Evolutionary conservation across 2,329 filamentous ascomycete species (phyloP).

Genomic region (Lomentospora prolificans): DNA sequence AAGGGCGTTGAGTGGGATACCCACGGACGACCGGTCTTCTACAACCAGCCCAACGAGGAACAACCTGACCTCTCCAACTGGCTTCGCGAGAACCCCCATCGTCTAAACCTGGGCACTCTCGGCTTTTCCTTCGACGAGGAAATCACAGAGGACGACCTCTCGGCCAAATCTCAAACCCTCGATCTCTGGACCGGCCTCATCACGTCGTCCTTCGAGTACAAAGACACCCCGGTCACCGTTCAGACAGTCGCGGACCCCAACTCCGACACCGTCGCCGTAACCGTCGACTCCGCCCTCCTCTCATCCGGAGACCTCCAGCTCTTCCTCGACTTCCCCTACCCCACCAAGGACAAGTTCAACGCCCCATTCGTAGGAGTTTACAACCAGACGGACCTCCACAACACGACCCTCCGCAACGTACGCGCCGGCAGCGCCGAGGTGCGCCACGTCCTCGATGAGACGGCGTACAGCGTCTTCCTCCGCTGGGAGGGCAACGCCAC

Average conservation of each 20-base stretch:
- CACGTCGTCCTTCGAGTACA: constrained; percentile 25
- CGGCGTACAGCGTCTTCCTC: constrained; percentile 28
- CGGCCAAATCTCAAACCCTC: constrained; percentile 21
- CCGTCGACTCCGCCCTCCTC: constrained; percentile 26
- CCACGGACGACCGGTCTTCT: constrained; percentile 26
- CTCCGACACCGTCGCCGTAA: constrained; percentile 26
- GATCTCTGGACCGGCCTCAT: constrained; percentile 29
- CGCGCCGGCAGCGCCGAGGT: background rate
- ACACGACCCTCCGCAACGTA: background rate
- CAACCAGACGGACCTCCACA: constrained; percentile 13
- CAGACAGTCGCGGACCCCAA: constrained; percentile 27
- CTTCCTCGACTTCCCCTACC: constrained; percentile 33
- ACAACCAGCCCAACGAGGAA: constrained; percentile 25
- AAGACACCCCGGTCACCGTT: constrained; percentile 21
- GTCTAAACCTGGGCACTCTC: constrained; percentile 32
- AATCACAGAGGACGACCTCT: constrained; percentile 15
- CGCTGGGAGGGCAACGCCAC: constrained; percentile 10
- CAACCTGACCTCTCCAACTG: constrained; percentile 34
- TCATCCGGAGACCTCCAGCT: constrained; percentile 21
- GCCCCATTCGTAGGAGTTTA: constrained; percentile 31
- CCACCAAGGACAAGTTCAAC: constrained; percentile 32
- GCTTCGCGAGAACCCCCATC: constrained; percentile 39
- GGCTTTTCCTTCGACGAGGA: constrained; percentile 25
- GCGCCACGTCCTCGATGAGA: constrained; percentile 15
- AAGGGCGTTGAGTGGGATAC: constrained; percentile 22